Conservation (phyloP, 164 flowering plant genomes). For the Kingdonia uniflora region DNA sequence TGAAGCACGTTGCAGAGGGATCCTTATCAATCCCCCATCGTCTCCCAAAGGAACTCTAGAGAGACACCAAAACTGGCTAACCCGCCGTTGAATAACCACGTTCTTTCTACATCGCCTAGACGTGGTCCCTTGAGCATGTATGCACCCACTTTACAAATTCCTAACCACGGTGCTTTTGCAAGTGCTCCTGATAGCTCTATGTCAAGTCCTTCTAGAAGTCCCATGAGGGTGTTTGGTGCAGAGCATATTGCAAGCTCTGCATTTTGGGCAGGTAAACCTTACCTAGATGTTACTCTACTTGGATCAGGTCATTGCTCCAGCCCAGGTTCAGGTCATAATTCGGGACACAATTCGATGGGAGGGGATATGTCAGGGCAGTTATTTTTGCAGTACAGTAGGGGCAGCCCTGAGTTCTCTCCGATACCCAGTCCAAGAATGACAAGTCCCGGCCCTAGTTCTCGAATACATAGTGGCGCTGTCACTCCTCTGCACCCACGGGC, state of each 20-base stretch:
- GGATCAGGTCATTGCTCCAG: conserved; percentile 93
- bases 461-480: conserved; percentile 70
- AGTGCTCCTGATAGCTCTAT: conserved; percentile 92
- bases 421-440: conserved; percentile 49
- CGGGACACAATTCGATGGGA: conserved; percentile 46
- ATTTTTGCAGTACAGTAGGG: conserved; percentile 38
- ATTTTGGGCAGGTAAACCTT: conserved; percentile 51
- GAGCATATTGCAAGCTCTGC: conserved; percentile 51
- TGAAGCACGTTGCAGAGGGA: conserved; percentile 46
- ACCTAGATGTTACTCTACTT: conserved; percentile 46
- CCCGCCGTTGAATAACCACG: conserved; percentile 24
- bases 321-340: conserved; percentile 85
- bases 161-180: conserved; percentile 41
- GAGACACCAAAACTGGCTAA: conserved; percentile 38
- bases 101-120: conserved; percentile 43
- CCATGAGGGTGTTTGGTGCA: conserved; percentile 47
- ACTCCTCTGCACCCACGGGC: conserved; percentile 89
- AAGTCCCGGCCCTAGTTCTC: conserved; percentile 65
- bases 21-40: conserved; percentile 18
- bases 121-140: conserved; percentile 38
- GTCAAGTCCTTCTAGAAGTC: conserved; percentile 96
- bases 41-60: conserved; percentile 24
- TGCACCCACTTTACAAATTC: conserved; percentile 55
- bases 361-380: conserved; percentile 35
- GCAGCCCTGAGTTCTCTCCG: conserved; percentile 49